A percentile compares a stretch with the other conserved stretches of the same genome.
Evolutionary conservation across 768 basidiomycete genomes (phyloP).

Genomic region (Boletus bicolor): DNA sequence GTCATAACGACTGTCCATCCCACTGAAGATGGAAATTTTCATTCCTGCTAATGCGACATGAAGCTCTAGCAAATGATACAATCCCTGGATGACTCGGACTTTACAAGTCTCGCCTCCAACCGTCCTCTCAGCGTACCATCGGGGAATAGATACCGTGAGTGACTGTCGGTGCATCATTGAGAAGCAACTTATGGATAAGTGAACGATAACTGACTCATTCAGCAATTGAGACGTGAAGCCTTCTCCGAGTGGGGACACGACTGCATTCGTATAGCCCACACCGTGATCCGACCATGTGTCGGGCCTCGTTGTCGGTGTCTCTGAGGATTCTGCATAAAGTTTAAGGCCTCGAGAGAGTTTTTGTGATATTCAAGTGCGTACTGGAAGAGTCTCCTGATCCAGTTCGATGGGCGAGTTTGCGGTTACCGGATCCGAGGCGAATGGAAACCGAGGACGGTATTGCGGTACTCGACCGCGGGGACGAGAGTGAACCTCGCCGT

Average conservation of each 20-base stretch:
- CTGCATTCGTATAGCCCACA: conserved; percentile 10
- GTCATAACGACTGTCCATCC: no score
- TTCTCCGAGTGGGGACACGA: conserved; percentile 3
- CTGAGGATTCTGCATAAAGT: background rate
- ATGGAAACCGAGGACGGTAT: conserved; percentile 2
- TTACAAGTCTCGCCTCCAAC: no score
- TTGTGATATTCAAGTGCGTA: background rate
- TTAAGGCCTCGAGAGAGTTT: no score
- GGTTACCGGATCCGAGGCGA: conserved; percentile 5
- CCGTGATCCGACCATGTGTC: conserved; percentile 18
- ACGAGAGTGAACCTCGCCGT: background rate
- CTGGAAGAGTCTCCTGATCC: background rate
- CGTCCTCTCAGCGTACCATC: no score
- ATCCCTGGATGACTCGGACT: no score
- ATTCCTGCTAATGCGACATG: no score
- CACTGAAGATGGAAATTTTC: no score
- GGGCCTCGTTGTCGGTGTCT: conserved; percentile 7
- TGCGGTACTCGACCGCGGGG: background rate
- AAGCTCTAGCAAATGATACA: no score
- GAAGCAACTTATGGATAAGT: background rate
- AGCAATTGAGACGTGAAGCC: background rate
- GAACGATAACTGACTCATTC: conserved; percentile 3
- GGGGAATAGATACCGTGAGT: no score
- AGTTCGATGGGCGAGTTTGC: conserved; percentile 10
- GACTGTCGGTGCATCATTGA: background rate